Evolutionary conservation across 139 green algal species (phyloP).

Genomic region (Helicosporidium sp.): DNA sequence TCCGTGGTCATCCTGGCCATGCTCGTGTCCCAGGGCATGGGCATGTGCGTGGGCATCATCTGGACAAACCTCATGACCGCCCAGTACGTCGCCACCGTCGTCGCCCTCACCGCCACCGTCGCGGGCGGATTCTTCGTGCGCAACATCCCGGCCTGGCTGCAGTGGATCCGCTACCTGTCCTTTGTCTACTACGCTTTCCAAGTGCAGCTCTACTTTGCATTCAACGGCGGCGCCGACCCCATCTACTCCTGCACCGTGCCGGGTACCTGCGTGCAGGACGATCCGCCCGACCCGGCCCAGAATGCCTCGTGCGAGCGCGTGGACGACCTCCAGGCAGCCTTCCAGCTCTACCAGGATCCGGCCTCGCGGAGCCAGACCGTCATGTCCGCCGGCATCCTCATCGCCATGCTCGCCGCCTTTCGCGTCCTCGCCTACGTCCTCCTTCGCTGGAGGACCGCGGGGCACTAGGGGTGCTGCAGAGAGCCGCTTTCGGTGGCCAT

Average conservation of each 20-base stretch:
- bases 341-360: constrained; percentile 11
- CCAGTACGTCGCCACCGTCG: constrained; percentile 38
- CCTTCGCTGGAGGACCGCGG: constrained; percentile 10
- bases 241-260: constrained; percentile 10
- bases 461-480: not conserved
- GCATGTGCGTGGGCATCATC: constrained; percentile 44
- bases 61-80: constrained; percentile 42
- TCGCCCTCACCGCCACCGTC: constrained; percentile 34
- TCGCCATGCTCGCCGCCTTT: constrained; percentile 10
- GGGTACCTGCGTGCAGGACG: constrained; percentile 1
- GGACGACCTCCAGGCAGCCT: constrained; percentile 5
- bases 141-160: constrained; percentile 28
- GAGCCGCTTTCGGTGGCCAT: not conserved
- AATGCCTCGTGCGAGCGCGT: constrained; percentile 5
- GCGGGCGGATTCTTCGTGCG: constrained; percentile 28
- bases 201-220: constrained; percentile 12
- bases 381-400: constrained; percentile 12
- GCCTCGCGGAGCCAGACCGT: constrained; percentile 7
- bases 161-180: constrained; percentile 34
- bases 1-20: constrained; percentile 27
- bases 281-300: not conserved
- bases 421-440: constrained; percentile 13
- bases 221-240: constrained; percentile 5
- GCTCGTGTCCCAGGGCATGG: constrained; percentile 30
- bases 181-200: constrained; percentile 33